phyloP scores from a whole-genome alignment of 2,329 filamentous ascomycete species.

The Monosporascus sp. region DNA sequence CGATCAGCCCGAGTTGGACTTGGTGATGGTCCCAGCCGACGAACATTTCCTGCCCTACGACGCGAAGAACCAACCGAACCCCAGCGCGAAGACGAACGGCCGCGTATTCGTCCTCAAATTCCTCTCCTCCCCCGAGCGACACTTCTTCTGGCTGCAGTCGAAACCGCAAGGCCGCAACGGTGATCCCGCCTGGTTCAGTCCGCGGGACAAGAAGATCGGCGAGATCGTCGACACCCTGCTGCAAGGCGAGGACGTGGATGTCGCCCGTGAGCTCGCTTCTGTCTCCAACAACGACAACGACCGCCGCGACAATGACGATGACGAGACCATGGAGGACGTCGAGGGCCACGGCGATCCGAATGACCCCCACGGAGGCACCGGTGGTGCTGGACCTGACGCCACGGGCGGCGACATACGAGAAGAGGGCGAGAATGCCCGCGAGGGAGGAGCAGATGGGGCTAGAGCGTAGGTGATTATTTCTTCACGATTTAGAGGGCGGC shows the following conservation, averaged over 20 bases:
- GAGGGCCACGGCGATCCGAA: conserved; percentile 57
- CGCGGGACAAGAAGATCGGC: conserved; percentile 79
- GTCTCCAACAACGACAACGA: conserved; percentile 49
- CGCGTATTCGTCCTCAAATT: conserved; percentile 94
- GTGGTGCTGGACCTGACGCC: conserved; percentile 78
- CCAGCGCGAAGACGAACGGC: conserved; percentile 67
- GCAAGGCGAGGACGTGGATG: conserved; percentile 83
- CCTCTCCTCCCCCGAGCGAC: conserved; percentile 79
- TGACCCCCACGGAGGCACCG: conserved; percentile 57
- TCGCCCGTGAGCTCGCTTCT: conserved; percentile 64
- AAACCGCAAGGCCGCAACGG: conserved; percentile 68
- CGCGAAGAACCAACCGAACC: conserved; percentile 48
- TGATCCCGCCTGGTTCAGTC: conserved; percentile 74
- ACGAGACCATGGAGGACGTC: conserved; percentile 75
- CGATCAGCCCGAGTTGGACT: conserved; percentile 73
- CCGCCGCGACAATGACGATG: conserved; percentile 54
- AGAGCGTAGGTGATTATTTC: conserved; percentile 87
- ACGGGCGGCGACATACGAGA: conserved; percentile 88
- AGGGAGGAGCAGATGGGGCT: conserved; percentile 92
- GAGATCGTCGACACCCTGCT: conserved; percentile 79
- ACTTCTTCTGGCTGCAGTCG: conserved; percentile 96
- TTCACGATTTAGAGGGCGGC: conserved; percentile 20
- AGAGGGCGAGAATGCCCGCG: conserved; percentile 81
- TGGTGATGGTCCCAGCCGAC: conserved; percentile 90
- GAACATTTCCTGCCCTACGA: conserved; percentile 82